Conservation (phyloP, 2,329 filamentous ascomycete genomes). For the Alternaria brassicae region DNA sequence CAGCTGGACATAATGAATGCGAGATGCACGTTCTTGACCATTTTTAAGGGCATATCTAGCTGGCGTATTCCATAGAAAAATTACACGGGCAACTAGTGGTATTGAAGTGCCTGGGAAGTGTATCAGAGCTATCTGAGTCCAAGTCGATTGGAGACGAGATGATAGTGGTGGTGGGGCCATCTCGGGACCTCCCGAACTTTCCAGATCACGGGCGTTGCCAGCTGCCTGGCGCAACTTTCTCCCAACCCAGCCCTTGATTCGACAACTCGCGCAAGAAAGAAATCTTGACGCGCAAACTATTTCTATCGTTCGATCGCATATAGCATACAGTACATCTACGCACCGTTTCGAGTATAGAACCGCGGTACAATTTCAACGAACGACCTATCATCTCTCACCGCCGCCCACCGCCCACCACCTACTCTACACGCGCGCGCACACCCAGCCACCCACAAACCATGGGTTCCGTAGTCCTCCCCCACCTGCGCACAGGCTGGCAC, state of each 20-base stretch:
- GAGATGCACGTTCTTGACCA: neutral
- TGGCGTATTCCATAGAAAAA: neutral
- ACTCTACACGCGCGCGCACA: neutral
- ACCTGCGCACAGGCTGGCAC: conserved; percentile 93
- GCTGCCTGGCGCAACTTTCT: conserved; percentile 1
- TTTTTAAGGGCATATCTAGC: no score
- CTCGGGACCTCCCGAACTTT: conserved; percentile 2
- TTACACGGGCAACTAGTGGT: neutral
- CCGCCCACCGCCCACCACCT: neutral
- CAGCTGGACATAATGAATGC: neutral
- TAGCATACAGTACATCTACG: neutral
- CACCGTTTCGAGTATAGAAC: neutral
- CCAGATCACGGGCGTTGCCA: neutral
- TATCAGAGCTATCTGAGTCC: neutral
- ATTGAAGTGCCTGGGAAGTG: neutral
- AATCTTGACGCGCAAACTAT: neutral
- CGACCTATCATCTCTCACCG: neutral
- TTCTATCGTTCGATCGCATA: neutral
- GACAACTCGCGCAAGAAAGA: neutral
- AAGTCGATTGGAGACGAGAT: neutral
- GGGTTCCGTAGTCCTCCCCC: conserved; percentile 91
- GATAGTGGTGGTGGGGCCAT: neutral
- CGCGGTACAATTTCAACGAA: neutral
- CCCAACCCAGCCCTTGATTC: neutral
- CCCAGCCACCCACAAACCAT: conserved; percentile 47